A percentile compares a stretch with the other conserved stretches of the same genome.
These are phyloP conservation scores for Thelephora terrestris DNA, from an alignment of 1,284 basidiomycete species.

Conservation along the genomic window DNA sequence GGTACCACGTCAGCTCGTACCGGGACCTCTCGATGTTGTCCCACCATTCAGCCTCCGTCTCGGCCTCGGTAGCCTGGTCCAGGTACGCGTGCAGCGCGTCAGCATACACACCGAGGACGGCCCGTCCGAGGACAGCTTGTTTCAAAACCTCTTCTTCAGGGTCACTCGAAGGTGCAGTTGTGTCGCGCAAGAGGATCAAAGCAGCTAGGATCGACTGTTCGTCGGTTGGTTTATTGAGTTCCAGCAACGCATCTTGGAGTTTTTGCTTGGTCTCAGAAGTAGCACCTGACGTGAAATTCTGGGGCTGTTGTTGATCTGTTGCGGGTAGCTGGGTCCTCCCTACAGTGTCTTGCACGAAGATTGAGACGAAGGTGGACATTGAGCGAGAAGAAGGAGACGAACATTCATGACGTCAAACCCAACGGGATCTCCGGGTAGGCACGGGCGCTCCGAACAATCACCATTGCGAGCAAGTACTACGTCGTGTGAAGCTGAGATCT, in stretches of 20 bases:
- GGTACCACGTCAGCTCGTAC: conserved; percentile 39
- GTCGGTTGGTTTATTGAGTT: conserved; percentile 17
- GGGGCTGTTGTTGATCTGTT: conserved; percentile 3
- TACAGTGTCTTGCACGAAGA: conserved; percentile 20
- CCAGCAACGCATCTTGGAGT: conserved; percentile 19
- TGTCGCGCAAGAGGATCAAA: conserved; percentile 14
- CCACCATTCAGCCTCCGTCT: conserved; percentile 73
- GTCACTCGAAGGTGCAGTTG: conserved; percentile 6
- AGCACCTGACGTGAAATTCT: background rate
- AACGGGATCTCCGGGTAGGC: background rate
- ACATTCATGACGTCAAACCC: background rate
- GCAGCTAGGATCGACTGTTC: conserved; percentile 15
- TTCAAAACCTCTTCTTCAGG: conserved; percentile 21
- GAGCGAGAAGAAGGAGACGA: conserved; percentile 1
- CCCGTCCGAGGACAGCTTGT: conserved; percentile 29
- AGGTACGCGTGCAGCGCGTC: conserved; percentile 48
- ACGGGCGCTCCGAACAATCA: background rate
- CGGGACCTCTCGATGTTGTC: conserved; percentile 48
- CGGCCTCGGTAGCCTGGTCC: conserved; percentile 49
- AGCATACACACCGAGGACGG: conserved; percentile 49
- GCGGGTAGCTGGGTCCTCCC: conserved; percentile 13
- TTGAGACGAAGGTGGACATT: conserved; percentile 24
- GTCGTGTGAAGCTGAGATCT: too few species aligned
- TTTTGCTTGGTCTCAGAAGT: conserved; percentile 12
- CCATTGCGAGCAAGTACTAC: background rate